Evolutionary conservation across 2,329 filamentous ascomycete species (phyloP).

Genomic region (Domatiomyces globalis): DNA sequence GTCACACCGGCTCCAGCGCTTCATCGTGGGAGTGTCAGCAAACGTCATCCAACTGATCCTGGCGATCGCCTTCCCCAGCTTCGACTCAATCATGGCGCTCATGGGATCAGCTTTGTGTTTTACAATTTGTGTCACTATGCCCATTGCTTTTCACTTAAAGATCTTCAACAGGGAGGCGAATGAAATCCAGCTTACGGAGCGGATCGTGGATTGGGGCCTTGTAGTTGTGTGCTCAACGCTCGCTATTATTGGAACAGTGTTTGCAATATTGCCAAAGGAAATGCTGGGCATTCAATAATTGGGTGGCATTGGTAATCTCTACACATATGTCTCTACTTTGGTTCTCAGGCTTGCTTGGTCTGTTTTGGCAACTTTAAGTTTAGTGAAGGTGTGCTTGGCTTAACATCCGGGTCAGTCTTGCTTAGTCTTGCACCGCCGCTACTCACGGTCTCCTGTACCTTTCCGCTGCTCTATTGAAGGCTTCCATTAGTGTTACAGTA

Average conservation of each 20-base stretch:
- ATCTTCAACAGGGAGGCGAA: conserved; percentile 64
- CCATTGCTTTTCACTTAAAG: conserved; percentile 77
- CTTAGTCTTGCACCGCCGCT: too few species aligned
- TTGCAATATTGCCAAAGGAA: conserved; percentile 73
- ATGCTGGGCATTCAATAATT: conserved; percentile 39
- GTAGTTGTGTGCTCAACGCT: conserved; percentile 56
- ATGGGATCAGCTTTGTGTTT: conserved; percentile 85
- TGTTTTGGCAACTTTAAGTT: too few species aligned
- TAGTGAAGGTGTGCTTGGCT: too few species aligned
- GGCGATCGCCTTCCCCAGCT: conserved; percentile 59
- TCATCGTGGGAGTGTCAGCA: conserved; percentile 49
- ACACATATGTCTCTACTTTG: too few species aligned
- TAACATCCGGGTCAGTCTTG: too few species aligned
- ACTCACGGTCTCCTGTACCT: too few species aligned
- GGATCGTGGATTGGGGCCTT: conserved; percentile 51
- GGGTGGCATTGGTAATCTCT: neutral
- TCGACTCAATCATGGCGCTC: conserved; percentile 82
- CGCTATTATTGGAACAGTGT: conserved; percentile 66
- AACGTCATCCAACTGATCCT: conserved; percentile 62
- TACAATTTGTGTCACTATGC: conserved; percentile 84
- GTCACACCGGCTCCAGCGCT: conserved; percentile 45
- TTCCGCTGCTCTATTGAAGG: too few species aligned
- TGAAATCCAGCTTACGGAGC: conserved; percentile 52
- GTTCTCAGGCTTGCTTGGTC: too few species aligned
- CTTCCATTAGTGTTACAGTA: too few species aligned